These are phyloP conservation scores for Botrytis aclada DNA, from an alignment of 2,329 filamentous ascomycete species.

Conservation along the genomic window DNA sequence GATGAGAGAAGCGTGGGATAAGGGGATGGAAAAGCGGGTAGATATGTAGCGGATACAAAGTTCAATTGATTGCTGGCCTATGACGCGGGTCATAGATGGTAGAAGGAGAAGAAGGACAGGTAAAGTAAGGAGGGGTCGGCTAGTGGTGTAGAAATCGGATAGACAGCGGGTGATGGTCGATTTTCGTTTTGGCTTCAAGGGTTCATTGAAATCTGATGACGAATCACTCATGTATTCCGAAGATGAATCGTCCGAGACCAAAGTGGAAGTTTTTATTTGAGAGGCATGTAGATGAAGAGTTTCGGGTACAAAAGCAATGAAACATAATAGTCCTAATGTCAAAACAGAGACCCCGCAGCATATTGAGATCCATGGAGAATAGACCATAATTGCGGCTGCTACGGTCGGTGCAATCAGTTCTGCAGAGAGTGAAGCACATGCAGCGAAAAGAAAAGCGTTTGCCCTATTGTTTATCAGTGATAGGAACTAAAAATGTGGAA, in stretches of 20 bases:
- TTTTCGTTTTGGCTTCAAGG: neutral
- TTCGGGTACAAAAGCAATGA: slow-evolving; percentile 36
- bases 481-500: neutral
- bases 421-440: slow-evolving; percentile 36
- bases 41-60: slow-evolving; percentile 34
- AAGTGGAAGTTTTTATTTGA: neutral
- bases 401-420: slow-evolving; percentile 41
- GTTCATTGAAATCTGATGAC: neutral
- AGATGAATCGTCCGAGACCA: slow-evolving; percentile 12
- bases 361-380: slow-evolving; percentile 33
- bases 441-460: slow-evolving; percentile 39
- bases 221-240: slow-evolving; percentile 15
- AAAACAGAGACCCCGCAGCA: slow-evolving; percentile 25
- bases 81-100: slow-evolving; percentile 27
- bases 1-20: slow-evolving; percentile 29
- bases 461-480: slow-evolving; percentile 34
- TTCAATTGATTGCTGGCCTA: slow-evolving; percentile 23
- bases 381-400: slow-evolving; percentile 40
- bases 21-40: slow-evolving; percentile 31
- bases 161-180: slow-evolving; percentile 22
- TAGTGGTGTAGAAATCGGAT: slow-evolving; percentile 6
- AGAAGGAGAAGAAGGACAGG: slow-evolving; percentile 36
- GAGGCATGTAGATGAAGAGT: slow-evolving; percentile 32
- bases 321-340: slow-evolving; percentile 22
- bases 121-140: slow-evolving; percentile 29